Percentiles rank a stretch among this genome's conserved stretches.
Conservation (phyloP, 73 alveolate genomes). For the Effrenium voratum region DNA sequence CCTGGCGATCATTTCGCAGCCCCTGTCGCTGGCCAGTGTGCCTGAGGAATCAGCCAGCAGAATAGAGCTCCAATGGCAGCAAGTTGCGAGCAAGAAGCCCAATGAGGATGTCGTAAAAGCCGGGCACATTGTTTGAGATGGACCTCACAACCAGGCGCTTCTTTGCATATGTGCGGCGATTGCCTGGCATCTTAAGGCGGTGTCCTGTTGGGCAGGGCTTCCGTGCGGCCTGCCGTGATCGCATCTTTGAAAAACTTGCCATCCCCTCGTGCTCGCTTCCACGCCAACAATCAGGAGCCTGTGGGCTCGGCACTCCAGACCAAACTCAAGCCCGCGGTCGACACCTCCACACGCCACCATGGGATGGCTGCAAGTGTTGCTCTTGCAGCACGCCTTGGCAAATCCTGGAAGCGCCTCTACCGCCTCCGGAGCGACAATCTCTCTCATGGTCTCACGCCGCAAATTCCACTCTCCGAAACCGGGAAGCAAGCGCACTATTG, state of each 20-base stretch:
- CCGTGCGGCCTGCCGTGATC: not conserved
- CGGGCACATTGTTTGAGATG: constrained; percentile 4
- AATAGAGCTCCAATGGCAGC: too few relatives aligned
- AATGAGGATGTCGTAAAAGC: constrained; percentile 63
- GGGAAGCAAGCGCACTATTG: not conserved
- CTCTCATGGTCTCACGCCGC: not conserved
- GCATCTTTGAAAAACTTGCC: not conserved
- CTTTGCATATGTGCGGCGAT: too few relatives aligned
- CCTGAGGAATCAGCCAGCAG: too few relatives aligned
- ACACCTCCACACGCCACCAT: constrained; percentile 24
- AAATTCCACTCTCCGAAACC: not conserved
- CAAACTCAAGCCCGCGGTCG: constrained; percentile 57
- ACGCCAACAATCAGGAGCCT: not conserved
- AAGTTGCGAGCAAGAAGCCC: not conserved
- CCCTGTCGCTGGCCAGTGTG: constrained; percentile 89
- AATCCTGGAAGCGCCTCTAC: constrained; percentile 29
- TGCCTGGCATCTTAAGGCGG: too few relatives aligned
- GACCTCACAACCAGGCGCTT: too few relatives aligned
- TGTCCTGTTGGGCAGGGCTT: too few relatives aligned
- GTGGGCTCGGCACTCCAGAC: constrained; percentile 44
- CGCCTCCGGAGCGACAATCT: not conserved
- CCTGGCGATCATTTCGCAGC: constrained; percentile 67
- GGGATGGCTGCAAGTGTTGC: too few relatives aligned
- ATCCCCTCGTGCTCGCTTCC: not conserved
- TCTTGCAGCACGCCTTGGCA: constrained; percentile 68